Base-by-base conservation (phyloP, 345 rosid genomes). In the Gossypioides kirkii region DNA sequence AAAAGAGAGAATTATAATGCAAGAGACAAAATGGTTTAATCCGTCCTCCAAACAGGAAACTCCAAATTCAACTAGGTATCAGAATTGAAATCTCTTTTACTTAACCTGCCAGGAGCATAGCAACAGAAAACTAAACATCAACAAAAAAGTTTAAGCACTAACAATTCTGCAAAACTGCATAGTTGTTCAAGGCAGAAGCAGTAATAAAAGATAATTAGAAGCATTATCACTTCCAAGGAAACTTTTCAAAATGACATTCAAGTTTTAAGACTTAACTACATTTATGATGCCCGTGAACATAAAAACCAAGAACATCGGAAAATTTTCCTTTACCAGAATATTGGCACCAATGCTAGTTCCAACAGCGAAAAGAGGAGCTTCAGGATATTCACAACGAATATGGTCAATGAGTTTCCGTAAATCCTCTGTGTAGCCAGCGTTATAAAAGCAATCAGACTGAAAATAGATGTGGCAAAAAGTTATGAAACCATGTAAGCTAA, bases 301-400 rank as follows among this genome's bases (percentile, higher is more conserved):
- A 56, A 38, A 28, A 28, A 17, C 47, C 12, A 42, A 41, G 28
- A 53, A 70, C 8, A 18, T 25, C 5, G 36, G 36, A 28, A 28
- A 28, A 3, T 28, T 28, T 26, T n/a, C 25, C 36, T 11, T 54
- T 93, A 94, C 97, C 91, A 94, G 82, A 78, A 94, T 26, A 64
- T 94, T 91, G 75, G 98, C 92, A 13, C 98, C 97, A 75, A 93
- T 84, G 86, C 98, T 93, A 41, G 97, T 90, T 76, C 98, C 96
- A 77, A 93, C 77, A 9, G 86, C 90, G 77, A 87, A 91, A 46
- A 93, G 77, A 74, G 98, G 96, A 86, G 97, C 97, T 81, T 72
- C 82, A 18, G 94, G 96, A 77, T 87, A 86, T 32, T 88, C 78
- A 1, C 73, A 59, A 42, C 84, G 92, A 62, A 93, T 88, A 80